Evolutionary conservation across 306 rosid genomes (phyloP).

Genomic region (Malus sylvestris): DNA sequence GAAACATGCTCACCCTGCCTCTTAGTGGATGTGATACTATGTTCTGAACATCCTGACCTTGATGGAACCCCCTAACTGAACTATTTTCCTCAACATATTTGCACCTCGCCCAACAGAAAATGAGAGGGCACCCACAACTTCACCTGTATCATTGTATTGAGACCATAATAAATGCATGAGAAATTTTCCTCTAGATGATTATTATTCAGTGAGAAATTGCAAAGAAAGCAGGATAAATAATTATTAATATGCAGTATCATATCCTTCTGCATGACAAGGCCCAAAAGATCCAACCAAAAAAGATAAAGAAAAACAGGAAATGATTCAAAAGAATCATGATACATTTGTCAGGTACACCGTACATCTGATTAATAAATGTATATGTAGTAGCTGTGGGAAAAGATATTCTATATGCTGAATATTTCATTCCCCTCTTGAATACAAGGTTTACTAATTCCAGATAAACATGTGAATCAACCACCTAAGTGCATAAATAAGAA

Average conservation of each 20-base stretch:
- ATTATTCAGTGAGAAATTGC: not conserved
- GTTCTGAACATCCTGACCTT: constrained; percentile 42
- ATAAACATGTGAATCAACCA: not conserved
- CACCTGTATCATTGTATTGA: constrained; percentile 49
- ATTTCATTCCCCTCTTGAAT: not conserved
- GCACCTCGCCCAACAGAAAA: constrained; percentile 77
- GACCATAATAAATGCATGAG: not conserved
- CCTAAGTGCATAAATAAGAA: constrained; percentile 3
- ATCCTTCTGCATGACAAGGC: not conserved
- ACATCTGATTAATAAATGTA: not conserved
- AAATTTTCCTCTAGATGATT: not conserved
- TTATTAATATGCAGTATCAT: not conserved
- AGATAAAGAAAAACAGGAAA: not conserved
- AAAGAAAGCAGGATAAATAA: not conserved
- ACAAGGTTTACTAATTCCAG: not conserved
- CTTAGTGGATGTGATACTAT: constrained; percentile 52
- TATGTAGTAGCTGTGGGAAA: no score
- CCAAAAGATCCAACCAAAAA: not conserved
- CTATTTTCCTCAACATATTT: constrained; percentile 55
- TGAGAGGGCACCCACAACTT: constrained; percentile 84
- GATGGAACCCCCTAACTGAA: constrained; percentile 64
- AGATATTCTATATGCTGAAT: not conserved
- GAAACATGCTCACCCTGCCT: constrained; percentile 47
- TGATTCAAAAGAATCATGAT: not conserved
- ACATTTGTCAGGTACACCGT: not conserved